Conservation (phyloP, 192 early-diverging fungal genomes). For the Coemansia sp. region DNA sequence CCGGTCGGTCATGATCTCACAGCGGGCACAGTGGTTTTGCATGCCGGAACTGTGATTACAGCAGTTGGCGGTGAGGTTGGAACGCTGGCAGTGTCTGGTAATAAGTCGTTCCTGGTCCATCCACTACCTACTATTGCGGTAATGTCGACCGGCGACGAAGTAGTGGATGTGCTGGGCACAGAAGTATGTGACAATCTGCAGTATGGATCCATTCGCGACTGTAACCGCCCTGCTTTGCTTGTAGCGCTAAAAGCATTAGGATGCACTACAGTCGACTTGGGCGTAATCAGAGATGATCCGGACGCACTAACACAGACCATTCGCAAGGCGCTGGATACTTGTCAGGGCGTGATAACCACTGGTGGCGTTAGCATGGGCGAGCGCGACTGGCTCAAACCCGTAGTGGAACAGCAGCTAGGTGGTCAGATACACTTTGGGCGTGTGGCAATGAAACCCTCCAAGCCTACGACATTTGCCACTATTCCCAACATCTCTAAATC, state of each 20-base stretch:
- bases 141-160: constrained; percentile 89
- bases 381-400: constrained; percentile 85
- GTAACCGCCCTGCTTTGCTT: constrained; percentile 78
- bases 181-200: background rate
- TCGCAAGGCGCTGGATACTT: constrained; percentile 48
- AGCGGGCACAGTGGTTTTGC: constrained; percentile 61
- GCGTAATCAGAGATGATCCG: constrained; percentile 70
- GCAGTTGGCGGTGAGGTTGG: constrained; percentile 84
- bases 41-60: constrained; percentile 59
- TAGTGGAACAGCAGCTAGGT: constrained; percentile 72
- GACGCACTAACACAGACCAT: constrained; percentile 57
- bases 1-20: constrained; percentile 74
- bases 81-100: constrained; percentile 75
- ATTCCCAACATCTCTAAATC: constrained; percentile 26
- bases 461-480: constrained; percentile 94
- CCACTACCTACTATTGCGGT: constrained; percentile 72
- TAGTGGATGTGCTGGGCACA: constrained; percentile 56
- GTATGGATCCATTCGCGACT: constrained; percentile 75
- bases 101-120: constrained; percentile 58
- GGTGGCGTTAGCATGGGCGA: constrained; percentile 99
- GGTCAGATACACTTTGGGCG: constrained; percentile 88
- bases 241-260: constrained; percentile 62
- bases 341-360: constrained; percentile 84
- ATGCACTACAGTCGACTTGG: constrained; percentile 70
- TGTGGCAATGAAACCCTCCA: constrained; percentile 89